Evolutionary conservation across 331 rosid species (phyloP), one percentile per base, ranked within the genome.

Genomic region (Prunus yedoensis): DNA sequence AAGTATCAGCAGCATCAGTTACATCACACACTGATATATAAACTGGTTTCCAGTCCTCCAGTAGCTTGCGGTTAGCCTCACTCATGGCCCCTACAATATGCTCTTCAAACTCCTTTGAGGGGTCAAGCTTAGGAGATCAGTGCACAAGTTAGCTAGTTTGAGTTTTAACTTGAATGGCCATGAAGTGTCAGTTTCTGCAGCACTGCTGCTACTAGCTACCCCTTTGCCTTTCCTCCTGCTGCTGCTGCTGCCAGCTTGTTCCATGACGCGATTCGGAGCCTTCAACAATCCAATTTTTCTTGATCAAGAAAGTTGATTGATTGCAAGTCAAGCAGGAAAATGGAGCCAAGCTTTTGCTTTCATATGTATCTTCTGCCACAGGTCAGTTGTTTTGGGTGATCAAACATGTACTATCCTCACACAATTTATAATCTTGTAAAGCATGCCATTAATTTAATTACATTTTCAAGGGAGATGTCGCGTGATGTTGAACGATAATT

Each of bases 21-120:
- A 4, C 38, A 32, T 32, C 38, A 80, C 79, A 57, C 45, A 87
- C 8, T 32, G 38, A 32, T 4, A 87, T 80, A 51, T 76, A 83
- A n/a, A 87, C 82, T 4, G 94, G 87, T 62, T 74, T 61, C 88
- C 87, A 83, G 1, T 79, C 80, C 3, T 83, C 76, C 65, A 87
- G 64, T 20, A 47, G 77, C 79, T 54, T 74, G 45, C 60, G 81
- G 69, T 82, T 85, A 30, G 73, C 73, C 63, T 80, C 86, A 43
- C 79, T 85, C 85, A 87, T 78, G 21, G 78, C 73, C 47, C 60
- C 78, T 53, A 84, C 64, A 72, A 89, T 18, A 17, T 4, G 9
- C 30, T 87, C 89, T 76, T 85, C 89, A 21, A 89, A 85, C 60
- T 85, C 84, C 69, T 78, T 82, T 1, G 75, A 60, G 23, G 80